Evolutionary conservation across 768 basidiomycete species (phyloP).

Genomic region (Tulasnella sp.): DNA sequence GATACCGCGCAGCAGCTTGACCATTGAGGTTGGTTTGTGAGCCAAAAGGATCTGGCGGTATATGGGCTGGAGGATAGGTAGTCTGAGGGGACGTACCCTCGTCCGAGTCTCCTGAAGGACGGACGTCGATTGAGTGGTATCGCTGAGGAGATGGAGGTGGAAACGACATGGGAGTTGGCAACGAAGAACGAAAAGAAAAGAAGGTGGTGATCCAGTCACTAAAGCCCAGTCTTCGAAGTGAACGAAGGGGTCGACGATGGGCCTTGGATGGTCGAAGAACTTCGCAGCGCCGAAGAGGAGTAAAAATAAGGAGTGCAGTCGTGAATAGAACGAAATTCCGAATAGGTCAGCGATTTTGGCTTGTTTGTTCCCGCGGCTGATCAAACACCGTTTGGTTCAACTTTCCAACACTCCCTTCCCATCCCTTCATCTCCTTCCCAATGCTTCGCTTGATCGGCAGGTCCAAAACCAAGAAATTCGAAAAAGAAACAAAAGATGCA

Average conservation of each 20-base stretch:
- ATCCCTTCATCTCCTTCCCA: background rate
- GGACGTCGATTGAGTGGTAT: slow-evolving; percentile 19
- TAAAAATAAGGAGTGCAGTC: background rate
- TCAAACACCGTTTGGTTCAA: background rate
- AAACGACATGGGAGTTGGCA: slow-evolving; percentile 7
- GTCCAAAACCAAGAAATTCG: slow-evolving; percentile 1
- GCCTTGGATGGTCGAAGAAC: background rate
- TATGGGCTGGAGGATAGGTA: slow-evolving; percentile 5
- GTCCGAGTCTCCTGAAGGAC: slow-evolving; percentile 16
- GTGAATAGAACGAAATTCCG: background rate
- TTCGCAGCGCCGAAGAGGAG: background rate
- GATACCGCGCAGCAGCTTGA: background rate
- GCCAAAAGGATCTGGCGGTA: slow-evolving; percentile 11
- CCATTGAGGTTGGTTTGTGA: slow-evolving; percentile 14
- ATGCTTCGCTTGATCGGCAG: slow-evolving; percentile 12
- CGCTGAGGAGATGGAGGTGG: background rate
- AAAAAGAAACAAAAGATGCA: background rate
- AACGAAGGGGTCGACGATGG: background rate
- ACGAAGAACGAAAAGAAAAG: background rate
- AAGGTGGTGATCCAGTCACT: background rate
- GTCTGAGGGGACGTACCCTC: slow-evolving; percentile 5
- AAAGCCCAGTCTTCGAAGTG: background rate
- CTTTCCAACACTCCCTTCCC: background rate
- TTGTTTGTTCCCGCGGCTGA: slow-evolving; percentile 2
- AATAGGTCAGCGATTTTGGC: background rate